Percentiles rank a stretch among this genome's conserved stretches.
These are phyloP conservation scores for Penicillium lividum DNA, from an alignment of 495 filamentous ascomycete genomes.

Conservation along the genomic window DNA sequence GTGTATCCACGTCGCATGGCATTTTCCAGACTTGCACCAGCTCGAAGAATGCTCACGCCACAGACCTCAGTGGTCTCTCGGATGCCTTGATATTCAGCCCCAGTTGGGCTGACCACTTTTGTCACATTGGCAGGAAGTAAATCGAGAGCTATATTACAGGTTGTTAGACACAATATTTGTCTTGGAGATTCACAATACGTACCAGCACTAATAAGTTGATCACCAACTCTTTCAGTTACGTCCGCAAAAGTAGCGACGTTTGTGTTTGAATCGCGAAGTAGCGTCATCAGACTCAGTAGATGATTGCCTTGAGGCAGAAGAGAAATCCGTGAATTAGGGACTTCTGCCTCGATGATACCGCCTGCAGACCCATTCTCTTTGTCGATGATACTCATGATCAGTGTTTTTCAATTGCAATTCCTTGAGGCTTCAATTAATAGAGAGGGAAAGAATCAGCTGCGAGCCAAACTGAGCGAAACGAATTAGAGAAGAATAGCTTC, in stretches of 20 bases:
- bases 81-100: conserved; percentile 10
- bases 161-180: background rate
- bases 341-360: background rate
- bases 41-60: conserved; percentile 20
- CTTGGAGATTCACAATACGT: background rate
- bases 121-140: conserved; percentile 4
- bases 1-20: conserved; percentile 14
- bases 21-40: conserved; percentile 19
- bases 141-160: conserved; percentile 7
- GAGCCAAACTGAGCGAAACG: conserved; percentile 2
- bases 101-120: conserved; percentile 14
- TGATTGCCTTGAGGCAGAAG: conserved; percentile 14
- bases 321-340: background rate
- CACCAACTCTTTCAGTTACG: conserved; percentile 10
- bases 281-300: conserved; percentile 18
- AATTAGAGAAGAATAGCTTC: background rate
- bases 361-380: background rate
- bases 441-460: background rate
- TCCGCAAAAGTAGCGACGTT: conserved; percentile 8
- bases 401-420: background rate
- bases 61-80: conserved; percentile 4
- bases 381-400: background rate
- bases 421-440: background rate
- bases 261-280: conserved; percentile 16
- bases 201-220: conserved; percentile 19